phyloP scores from a whole-genome alignment of 2,329 filamentous ascomycete genomes.

The Incumbomyces lentus region DNA sequence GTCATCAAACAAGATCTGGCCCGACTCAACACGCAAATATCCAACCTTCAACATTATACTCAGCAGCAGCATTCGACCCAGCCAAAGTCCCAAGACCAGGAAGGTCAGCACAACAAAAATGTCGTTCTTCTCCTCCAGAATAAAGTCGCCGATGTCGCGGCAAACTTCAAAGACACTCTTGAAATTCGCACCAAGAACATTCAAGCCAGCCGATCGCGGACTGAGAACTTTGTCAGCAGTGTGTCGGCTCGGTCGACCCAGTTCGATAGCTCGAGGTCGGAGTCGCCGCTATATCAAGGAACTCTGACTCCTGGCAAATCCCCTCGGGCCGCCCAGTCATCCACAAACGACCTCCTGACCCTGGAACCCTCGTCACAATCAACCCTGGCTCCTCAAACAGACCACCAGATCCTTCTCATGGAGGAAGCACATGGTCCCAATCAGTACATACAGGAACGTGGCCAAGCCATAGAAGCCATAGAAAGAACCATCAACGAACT shows the following conservation, averaged over 20 bases:
- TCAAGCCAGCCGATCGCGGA: constrained; percentile 80
- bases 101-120: constrained; percentile 96
- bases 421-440: constrained; percentile 82
- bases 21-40: constrained; percentile 75
- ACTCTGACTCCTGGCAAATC: constrained; percentile 40
- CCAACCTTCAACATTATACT: constrained; percentile 65
- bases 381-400: constrained; percentile 49
- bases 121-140: constrained; percentile 31
- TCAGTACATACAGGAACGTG: constrained; percentile 82
- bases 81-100: constrained; percentile 50
- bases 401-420: constrained; percentile 85
- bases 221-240: constrained; percentile 91
- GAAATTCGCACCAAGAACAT: constrained; percentile 97
- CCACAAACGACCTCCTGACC: constrained; percentile 60
- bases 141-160: constrained; percentile 65
- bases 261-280: constrained; percentile 58
- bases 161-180: constrained; percentile 93
- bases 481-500: constrained; percentile 90
- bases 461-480: constrained; percentile 92
- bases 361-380: constrained; percentile 58
- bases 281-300: constrained; percentile 77
- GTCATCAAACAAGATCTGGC: constrained; percentile 97
- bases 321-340: constrained; percentile 52
- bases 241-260: constrained; percentile 63
- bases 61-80: constrained; percentile 52